Conservation (phyloP, 2,329 filamentous ascomycete genomes). For the Davidsoniella australis region DNA sequence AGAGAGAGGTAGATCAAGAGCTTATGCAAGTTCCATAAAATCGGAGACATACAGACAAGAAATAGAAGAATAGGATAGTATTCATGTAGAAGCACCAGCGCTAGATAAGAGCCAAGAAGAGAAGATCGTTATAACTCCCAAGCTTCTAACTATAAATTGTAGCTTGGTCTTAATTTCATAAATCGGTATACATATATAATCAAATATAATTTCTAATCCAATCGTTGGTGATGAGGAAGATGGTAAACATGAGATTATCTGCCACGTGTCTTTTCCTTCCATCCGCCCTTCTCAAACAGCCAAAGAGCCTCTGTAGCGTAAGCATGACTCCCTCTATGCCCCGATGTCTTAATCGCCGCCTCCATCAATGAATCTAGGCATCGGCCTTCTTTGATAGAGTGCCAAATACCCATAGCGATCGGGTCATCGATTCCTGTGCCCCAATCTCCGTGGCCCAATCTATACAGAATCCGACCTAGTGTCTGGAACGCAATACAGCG, state of each 20-base stretch:
- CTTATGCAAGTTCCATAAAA: too few relatives aligned
- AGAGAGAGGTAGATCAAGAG: too few relatives aligned
- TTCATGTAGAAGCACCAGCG: too few relatives aligned
- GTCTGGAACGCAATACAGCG: slow-evolving; percentile 85
- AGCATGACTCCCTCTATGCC: slow-evolving; percentile 63
- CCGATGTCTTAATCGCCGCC: slow-evolving; percentile 51
- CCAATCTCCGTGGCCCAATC: slow-evolving; percentile 58
- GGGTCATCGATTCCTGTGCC: slow-evolving; percentile 40
- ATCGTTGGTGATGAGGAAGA: too few relatives aligned
- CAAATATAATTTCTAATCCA: background rate
- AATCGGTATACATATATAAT: background rate
- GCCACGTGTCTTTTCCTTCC: slow-evolving; percentile 46
- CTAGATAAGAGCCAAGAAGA: too few relatives aligned
- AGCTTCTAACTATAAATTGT: too few relatives aligned
- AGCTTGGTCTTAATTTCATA: background rate
- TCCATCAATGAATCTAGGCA: slow-evolving; percentile 62
- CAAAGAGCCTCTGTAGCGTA: slow-evolving; percentile 84
- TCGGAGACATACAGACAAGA: too few relatives aligned
- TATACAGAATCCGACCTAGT: slow-evolving; percentile 66
- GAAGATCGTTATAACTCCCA: too few relatives aligned
- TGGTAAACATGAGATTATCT: slow-evolving; percentile 15
- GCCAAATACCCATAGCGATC: slow-evolving; percentile 69
- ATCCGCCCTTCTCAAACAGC: slow-evolving; percentile 59
- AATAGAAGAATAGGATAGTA: too few relatives aligned
- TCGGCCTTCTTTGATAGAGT: slow-evolving; percentile 55